Base-by-base conservation (phyloP, 176 grass and related monocot genomes). In the Oryza coarctata region DNA sequence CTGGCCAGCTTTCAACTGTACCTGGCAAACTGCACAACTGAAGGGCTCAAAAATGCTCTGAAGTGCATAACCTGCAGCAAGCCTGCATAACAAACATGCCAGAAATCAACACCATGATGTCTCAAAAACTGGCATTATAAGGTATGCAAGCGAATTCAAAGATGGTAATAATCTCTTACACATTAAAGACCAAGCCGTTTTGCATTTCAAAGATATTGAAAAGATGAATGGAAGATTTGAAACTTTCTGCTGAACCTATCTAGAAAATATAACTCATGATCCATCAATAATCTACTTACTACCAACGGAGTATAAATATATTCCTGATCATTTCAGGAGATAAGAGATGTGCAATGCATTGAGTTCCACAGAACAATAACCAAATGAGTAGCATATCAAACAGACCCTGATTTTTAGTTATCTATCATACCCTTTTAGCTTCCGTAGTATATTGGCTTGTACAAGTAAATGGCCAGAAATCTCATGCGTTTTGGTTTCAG, bases 11-110 rank as follows among this genome's bases (percentile, higher is more conserved):
- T 87, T 87, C 88, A 99, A 74, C 80, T 74, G 83, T 67, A 81
- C 49, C 73, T 92, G 87, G 78, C 93, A 99, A 77, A 99, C 77
- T 23, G 96, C 91, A 85, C 96, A 99, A 58, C 86, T 81, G 64
- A 90, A 93, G 52, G 87, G 81, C 44, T 74, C 90, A 90, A 99
- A 95, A 84, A 95, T 63, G 75, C 88, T 93, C 74, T 85, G 85
- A 33, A 99, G 86, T 17, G 91, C 85, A 65, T 88, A 91, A 76
- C 85, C 96, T 23, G 87, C 85, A 60, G 87, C 88, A 85, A 99
- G 76, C 89, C 96, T 99, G 87, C 76, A 87, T 39, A 73, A 39
- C 49, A 80, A 68, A 6, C 1, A 5, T 11, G 71, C 10, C 6
- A 83, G 6, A 80, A 65, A 30, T 60, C n/a, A 30, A 72, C 1